Base-by-base conservation (phyloP, 2,329 filamentous ascomycete genomes). In the Teratosphaeria zuluensis region DNA sequence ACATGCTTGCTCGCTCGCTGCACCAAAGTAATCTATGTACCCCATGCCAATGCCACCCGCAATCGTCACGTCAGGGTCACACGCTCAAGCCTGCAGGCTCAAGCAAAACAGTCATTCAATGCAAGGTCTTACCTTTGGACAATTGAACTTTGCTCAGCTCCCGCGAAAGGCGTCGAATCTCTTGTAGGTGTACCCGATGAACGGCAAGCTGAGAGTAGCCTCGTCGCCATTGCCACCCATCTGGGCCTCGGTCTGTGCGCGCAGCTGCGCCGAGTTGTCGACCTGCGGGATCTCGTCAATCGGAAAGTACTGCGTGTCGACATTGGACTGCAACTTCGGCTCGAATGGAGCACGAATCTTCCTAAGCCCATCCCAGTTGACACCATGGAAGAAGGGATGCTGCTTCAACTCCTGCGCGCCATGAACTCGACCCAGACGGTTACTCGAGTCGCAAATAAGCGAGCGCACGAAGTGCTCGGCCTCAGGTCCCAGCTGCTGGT, bases 221-320 rank as follows among this genome's bases (percentile, higher is more conserved):
- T 90, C 87, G 72, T 95, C 89, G 8, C 28, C 38, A 31, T 35
- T 35, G 66, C 92, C 89, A 9, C 77, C 78, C 66, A 81, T 81
- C 56, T 84, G 84, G 61, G 87, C 86, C 63, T 87, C 82, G 55
- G 89, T 90, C 74, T 95, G 89, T 21, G 89, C 89, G 72, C 90
- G 89, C 69, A 96, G 83, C 64, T 89, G 82, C 28, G 91, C 94
- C 58, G 89, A 90, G 64, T 91, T 96, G 74, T 96, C 92, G 58
- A 91, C 92, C 78, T 97, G 92, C 68, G 95, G 91, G 71, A 99
- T 96, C 75, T 99, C 94, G 71, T 99, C 94, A 56, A 91, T 96
- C 9, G 94, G 94, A 85, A 99, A 99, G 80, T 99, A 97, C 53
- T 92, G 92, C 21, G 94, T 96, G 72, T 99, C 94, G 68, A 96